Base-by-base conservation (phyloP, 805 yeast species). In the Pichia paraexigua region DNA sequence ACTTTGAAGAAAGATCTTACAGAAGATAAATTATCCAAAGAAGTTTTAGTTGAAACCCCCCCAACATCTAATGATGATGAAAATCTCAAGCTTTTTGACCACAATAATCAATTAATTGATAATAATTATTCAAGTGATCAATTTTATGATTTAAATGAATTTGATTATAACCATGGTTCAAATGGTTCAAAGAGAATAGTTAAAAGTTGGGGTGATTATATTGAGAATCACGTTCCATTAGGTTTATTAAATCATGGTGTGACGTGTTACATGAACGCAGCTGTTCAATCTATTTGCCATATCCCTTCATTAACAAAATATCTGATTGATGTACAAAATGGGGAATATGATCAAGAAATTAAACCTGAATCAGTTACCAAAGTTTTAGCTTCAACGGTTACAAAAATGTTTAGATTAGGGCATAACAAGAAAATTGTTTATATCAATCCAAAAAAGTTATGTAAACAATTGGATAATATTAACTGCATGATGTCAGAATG, bases 401-500 rank as follows among this genome's bases (percentile, higher is more conserved):
- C 73, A 39, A 77, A 77, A 61, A 83, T 87, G 86, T 86, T 89
- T 87, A 73, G 72, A 49, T 58, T 74, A n/a, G 80, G 76, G 43
- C 73, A 70, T 45, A 65, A 66, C 52, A 64, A 61, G 45, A 66
- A 63, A 41, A 64, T 71, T 48, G 71, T 74, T 53, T 80, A 77
- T 60, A 73, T 89, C 49, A 86, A 86, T 68, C 98, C 96, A 11
- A 81, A 81, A 58, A 80, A 78, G 61, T 73, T 90, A 60, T 83
- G 87, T 53, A 74, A 75, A 48, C 75, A 89, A 57, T 71, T 87
- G 52, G 87, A 78, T 47, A 96, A 88, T 60, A 88, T 92, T 60
- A 90, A 90, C 67, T 88, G 96, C 65, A 87, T 88, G 96, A 89
- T 91, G 96, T 82, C 90, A 44, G 94, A 84, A 65, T 91, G 96